Base-by-base conservation (phyloP, 78 protist species). In the Diacronema lutheri region DNA sequence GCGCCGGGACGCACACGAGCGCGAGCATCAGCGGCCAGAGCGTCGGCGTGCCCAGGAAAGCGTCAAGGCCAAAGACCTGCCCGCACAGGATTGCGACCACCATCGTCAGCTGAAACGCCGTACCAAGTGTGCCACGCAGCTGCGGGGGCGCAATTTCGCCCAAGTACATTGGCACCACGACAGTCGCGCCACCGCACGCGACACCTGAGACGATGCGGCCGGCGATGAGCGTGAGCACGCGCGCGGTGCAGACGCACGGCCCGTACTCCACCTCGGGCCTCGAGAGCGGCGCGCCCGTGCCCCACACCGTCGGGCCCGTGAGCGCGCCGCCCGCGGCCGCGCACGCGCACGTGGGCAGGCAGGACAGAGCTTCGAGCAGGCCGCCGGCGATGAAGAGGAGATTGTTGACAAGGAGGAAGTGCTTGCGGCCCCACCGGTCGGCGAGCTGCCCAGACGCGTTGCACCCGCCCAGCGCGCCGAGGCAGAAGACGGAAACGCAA, bases 81-180 rank as follows among this genome's bases (percentile, higher is more conserved):
- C 41, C 71, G 16, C 16, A 5, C 23, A 29, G 71, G 41, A 64
- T 11, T 10, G 29, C 71, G 40, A 33, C 16, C 29, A 33, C 71
- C 40, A 44, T 33, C 46, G 76, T 38, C 33, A 68, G 76, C 76
- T 68, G 76, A 33, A 68, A 38, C 37, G 4, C 2, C 20, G 50
- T 38, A 5, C 83, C 83, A n/a, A 77, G 83, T 40, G 83, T 26
- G 83, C 83, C 83, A 44, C 83, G 83, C 44, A 77, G 25, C 29
- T 77, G 61, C 83, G 65, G 56, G 21, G 83, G 83, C 16, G 83
- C 4, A 23, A 77, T 41, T 55, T 79, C 84, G 9, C 84, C 84
- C 11, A 79, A 55, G 41, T 79, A 79, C 35, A 79, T 25, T 4
- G 84, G 84, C 16, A 79, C 84, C 3, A 60, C 84, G n/a, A 56